Conservation (phyloP, 345 rosid species). For the Eucalyptus shirleyi region DNA sequence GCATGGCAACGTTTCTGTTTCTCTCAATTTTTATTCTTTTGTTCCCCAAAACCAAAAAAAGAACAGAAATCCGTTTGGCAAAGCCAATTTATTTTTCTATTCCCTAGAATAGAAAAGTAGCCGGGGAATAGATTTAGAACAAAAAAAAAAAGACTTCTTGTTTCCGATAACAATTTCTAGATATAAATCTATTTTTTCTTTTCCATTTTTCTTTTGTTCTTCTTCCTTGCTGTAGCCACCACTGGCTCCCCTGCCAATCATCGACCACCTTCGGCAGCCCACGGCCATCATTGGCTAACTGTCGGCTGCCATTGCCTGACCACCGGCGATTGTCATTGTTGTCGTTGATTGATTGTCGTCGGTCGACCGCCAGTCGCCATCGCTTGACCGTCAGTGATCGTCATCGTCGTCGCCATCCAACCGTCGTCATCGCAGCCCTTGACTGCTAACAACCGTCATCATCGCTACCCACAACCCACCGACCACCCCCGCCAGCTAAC, state of each 20-base stretch:
- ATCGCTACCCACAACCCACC: rapidly evolving
- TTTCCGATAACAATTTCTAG: rapidly evolving
- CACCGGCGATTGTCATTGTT: rapidly evolving
- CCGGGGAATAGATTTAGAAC: rapidly evolving
- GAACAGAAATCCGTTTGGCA: rapidly evolving
- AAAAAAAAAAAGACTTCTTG: rapidly evolving
- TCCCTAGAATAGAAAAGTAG: too few species aligned
- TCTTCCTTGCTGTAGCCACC: too few species aligned
- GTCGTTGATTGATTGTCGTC: rapidly evolving
- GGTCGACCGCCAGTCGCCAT: rapidly evolving
- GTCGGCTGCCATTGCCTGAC: rapidly evolving
- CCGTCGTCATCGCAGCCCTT: rapidly evolving
- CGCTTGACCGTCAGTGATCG: rapidly evolving
- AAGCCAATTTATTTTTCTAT: too few species aligned
- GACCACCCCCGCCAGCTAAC: rapidly evolving
- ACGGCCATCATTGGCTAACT: rapidly evolving
- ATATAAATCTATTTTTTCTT: too few species aligned
- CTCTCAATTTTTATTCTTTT: rapidly evolving
- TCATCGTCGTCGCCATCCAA: rapidly evolving
- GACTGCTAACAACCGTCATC: too few species aligned
- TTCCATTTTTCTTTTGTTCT: too few species aligned
- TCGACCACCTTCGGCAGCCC: rapidly evolving
- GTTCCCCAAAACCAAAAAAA: rapidly evolving
- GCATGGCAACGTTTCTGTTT: too few species aligned
- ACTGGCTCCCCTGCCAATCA: too few species aligned